Conservation (phyloP, 495 filamentous ascomycete species). For the Penicillium simplicissimum region DNA sequence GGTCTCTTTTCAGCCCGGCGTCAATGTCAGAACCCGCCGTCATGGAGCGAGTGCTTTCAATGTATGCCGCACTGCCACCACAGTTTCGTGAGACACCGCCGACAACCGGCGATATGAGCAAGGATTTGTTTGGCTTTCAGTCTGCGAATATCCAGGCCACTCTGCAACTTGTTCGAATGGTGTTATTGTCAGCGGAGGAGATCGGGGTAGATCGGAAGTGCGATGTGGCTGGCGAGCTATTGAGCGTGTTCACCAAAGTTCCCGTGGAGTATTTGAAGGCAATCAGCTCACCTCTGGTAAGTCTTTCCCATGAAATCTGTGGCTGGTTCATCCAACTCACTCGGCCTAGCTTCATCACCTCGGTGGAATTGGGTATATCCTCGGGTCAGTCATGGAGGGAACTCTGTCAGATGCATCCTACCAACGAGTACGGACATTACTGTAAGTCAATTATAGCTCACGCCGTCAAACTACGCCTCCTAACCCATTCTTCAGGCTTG, state of each 20-base stretch:
- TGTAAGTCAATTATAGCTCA: conserved; percentile 26
- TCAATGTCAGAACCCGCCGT: conserved; percentile 34
- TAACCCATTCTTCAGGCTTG: conserved; percentile 19
- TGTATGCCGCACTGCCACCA: conserved; percentile 41
- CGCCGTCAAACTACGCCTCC: not conserved
- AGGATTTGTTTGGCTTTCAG: conserved; percentile 50
- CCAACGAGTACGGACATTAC: conserved; percentile 42
- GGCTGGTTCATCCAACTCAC: not conserved
- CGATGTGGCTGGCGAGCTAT: conserved; percentile 47
- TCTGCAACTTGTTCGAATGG: conserved; percentile 51
- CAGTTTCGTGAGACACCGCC: conserved; percentile 39
- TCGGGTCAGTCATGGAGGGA: conserved; percentile 51
- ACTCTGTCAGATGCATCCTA: conserved; percentile 49
- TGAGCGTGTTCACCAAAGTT: conserved; percentile 46
- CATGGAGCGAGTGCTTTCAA: conserved; percentile 40
- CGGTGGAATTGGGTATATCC: conserved; percentile 50
- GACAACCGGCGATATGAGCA: conserved; percentile 32
- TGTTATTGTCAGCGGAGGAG: conserved; percentile 45
- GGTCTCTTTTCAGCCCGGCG: conserved; percentile 30
- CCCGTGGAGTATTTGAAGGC: conserved; percentile 47
- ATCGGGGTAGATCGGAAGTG: conserved; percentile 48
- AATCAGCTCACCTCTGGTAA: conserved; percentile 51
- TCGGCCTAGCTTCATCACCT: conserved; percentile 44
- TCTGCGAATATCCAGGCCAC: conserved; percentile 56
- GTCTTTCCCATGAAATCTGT: not conserved